phyloP scores from a whole-genome alignment of 2,329 filamentous ascomycete species.

The Fusarium phyllophilum region DNA sequence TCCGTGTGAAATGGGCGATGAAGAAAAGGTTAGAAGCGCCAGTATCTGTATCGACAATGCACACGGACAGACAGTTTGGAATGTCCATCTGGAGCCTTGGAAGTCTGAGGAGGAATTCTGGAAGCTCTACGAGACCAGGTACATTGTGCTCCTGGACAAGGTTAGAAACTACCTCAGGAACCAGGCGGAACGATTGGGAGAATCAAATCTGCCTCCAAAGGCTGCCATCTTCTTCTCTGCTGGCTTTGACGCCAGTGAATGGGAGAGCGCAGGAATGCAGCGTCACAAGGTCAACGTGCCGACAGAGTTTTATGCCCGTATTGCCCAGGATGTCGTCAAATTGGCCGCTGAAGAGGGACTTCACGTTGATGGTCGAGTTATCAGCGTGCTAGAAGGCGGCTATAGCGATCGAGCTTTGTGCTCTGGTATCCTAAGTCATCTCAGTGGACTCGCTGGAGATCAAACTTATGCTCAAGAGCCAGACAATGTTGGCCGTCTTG shows the following conservation, averaged over 20 bases:
- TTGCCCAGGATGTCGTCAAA: conserved; percentile 85
- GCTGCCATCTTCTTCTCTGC: conserved; percentile 95
- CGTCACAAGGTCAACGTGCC: conserved; percentile 95
- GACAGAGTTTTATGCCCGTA: conserved; percentile 93
- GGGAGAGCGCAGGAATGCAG: conserved; percentile 93
- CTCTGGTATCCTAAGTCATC: conserved; percentile 89
- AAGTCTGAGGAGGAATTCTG: conserved; percentile 87
- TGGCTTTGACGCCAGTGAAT: conserved; percentile 96
- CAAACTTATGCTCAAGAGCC: conserved; percentile 54
- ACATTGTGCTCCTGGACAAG: conserved; percentile 81
- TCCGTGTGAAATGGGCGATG: conserved; percentile 93
- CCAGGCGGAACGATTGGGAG: conserved; percentile 74
- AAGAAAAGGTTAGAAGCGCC: conserved; percentile 91
- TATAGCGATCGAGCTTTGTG: conserved; percentile 93
- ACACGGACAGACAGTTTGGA: conserved; percentile 95
- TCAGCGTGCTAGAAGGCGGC: conserved; percentile 95
- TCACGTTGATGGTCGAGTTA: conserved; percentile 81
- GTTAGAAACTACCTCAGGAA: conserved; percentile 78
- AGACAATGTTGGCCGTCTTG: conserved; percentile 56
- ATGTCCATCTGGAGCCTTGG: conserved; percentile 92
- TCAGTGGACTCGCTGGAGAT: conserved; percentile 80
- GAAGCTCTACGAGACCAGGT: conserved; percentile 83
- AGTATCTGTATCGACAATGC: conserved; percentile 95
- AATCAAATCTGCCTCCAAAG: conserved; percentile 71
- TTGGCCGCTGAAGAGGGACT: conserved; percentile 83